Conservation (phyloP, 1,284 basidiomycete genomes). For the Tylopilus sp. region DNA sequence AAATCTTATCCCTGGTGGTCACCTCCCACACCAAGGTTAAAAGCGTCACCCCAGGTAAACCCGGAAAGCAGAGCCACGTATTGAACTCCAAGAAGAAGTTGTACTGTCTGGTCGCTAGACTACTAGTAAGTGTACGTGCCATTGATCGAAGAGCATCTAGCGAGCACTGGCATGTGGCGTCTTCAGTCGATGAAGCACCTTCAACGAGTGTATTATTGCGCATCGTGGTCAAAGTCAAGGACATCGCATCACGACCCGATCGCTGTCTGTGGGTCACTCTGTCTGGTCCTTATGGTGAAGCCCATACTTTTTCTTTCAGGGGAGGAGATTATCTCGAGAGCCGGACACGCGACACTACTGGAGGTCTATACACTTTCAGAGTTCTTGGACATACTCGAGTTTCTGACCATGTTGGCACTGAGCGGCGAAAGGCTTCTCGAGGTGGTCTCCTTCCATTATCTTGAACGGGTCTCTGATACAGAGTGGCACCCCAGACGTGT, state of each 20-base stretch:
- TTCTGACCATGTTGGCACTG: constrained; percentile 88
- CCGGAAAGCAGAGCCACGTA: constrained; percentile 33
- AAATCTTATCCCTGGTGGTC: constrained; percentile 23
- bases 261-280: constrained; percentile 62
- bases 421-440: constrained; percentile 83
- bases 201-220: constrained; percentile 83
- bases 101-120: not conserved
- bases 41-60: constrained; percentile 23
- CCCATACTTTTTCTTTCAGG: constrained; percentile 42
- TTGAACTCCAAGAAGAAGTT: constrained; percentile 30
- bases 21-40: constrained; percentile 29
- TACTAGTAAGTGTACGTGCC: no score
- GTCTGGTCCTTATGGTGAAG: not conserved
- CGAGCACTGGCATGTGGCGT: no score
- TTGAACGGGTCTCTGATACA: constrained; percentile 26
- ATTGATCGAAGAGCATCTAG: no score
- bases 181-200: no score
- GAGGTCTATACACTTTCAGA: constrained; percentile 81
- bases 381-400: constrained; percentile 73
- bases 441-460: constrained; percentile 34
- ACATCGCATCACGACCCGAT: constrained; percentile 91
- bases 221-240: constrained; percentile 91
- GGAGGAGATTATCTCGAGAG: constrained; percentile 78
- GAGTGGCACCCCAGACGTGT: constrained; percentile 91
- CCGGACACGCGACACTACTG: constrained; percentile 63